Percentiles rank a stretch among this genome's conserved stretches.
Evolutionary conservation across 257 asterid genomes (phyloP).

Genomic region (Perilla frutescens): DNA sequence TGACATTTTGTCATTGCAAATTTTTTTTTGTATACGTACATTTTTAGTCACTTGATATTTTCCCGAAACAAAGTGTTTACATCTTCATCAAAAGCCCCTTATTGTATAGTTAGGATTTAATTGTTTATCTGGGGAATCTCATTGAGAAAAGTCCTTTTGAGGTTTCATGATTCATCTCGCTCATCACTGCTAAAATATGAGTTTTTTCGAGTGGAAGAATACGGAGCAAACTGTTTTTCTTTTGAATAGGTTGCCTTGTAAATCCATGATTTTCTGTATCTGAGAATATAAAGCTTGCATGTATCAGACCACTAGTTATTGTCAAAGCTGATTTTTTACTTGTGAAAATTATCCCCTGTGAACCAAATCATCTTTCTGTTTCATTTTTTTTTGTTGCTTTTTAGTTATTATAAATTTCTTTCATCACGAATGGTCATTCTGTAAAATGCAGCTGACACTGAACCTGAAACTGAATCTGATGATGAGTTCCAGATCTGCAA

Average conservation of each 20-base stretch:
- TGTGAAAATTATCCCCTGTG: background rate
- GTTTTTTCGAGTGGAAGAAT: conserved; percentile 14
- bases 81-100: conserved; percentile 5
- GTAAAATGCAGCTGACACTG: conserved; percentile 72
- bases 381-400: conserved; percentile 2
- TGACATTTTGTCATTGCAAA: conserved; percentile 15
- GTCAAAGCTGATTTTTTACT: conserved; percentile 24
- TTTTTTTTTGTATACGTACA: background rate
- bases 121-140: conserved; percentile 19
- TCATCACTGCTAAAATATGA: conserved; percentile 18
- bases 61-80: background rate
- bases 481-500: conserved; percentile 96
- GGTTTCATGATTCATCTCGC: conserved; percentile 9
- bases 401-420: conserved; percentile 22
- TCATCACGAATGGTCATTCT: conserved; percentile 35
- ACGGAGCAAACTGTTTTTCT: conserved; percentile 2
- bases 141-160: conserved; percentile 15
- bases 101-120: background rate
- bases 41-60: conserved; percentile 5
- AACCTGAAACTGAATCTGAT: conserved; percentile 79
- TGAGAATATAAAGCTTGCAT: conserved; percentile 17
- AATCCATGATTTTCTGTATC: conserved; percentile 7
- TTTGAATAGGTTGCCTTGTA: conserved; percentile 8
- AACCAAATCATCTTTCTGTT: conserved; percentile 14
- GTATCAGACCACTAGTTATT: background rate